Base-by-base conservation (phyloP, 805 yeast species). In the Candida incommunis region DNA sequence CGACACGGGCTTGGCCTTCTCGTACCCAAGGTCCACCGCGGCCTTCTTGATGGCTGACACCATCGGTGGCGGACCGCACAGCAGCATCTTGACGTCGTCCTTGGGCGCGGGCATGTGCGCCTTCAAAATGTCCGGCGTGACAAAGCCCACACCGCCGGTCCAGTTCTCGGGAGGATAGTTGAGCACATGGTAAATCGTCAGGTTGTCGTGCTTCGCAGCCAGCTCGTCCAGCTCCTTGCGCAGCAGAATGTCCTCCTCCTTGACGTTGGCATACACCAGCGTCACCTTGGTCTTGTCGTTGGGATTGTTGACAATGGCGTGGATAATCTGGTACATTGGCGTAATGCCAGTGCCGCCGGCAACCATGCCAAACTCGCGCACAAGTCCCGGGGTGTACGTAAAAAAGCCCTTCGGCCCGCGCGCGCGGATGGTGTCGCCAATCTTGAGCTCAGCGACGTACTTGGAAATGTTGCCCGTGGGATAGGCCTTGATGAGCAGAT, bases 271-370 rank as follows among this genome's bases (percentile, higher is more conserved):
- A 68, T 83, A 90, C 61, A 76, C 69, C 55, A 92, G 71, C 51
- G 78, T 72, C 51, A 92, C 79, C 73, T 86, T 81, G 58, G 98
- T 92, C 64, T 85, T 81, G 69, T 92, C 97, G 41, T 66, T 69
- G 46, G 94, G 88, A 72, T 88, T 77, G 61, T 72, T 71, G 58
- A 83, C 72, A 61, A 90, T 75, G 62, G 76, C 79, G 58, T 77
- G 81, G 50, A 85, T 64, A 63, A 92, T 67, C 71, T 92, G 98
- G 72, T 74, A 88, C 66, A 92, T 72, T 48, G 98, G 98, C 42
- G 96, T 85, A 64, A 92, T 88, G 67, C 97, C 97, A 43, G 94
- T 74, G 61, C 98, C 98, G 54, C 96, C 96, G 37, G 95, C 94
- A 52, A 90, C 78, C 96, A 88, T 88, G 45, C 82, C 86, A 48